phyloP scores from a whole-genome alignment of 352 stramenopile genomes.

The Chrysophaeum taylorii region DNA sequence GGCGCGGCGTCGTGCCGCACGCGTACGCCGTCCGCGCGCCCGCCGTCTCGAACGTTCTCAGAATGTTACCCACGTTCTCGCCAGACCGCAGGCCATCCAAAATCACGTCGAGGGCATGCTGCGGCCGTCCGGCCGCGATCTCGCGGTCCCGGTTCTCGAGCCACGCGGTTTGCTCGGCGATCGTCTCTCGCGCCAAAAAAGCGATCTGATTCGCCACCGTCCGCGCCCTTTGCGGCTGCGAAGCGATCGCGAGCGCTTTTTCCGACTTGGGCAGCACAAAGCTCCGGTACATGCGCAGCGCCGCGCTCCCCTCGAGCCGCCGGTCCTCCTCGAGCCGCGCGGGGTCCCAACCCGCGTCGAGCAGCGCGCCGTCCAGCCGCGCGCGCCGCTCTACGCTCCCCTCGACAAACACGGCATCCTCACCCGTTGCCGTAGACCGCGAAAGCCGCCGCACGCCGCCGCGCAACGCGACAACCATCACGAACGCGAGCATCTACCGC shows the following conservation, averaged over 20 bases:
- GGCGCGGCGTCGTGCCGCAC: conserved; percentile 17
- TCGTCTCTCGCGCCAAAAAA: neutral
- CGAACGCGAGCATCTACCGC: too few relatives aligned
- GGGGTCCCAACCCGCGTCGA: neutral
- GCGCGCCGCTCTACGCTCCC: too few relatives aligned
- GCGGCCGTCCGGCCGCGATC: neutral
- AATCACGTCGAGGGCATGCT: conserved; percentile 10
- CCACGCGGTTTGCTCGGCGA: conserved; percentile 15
- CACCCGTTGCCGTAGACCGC: too few relatives aligned
- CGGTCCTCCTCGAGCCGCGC: neutral
- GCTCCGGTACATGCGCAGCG: neutral
- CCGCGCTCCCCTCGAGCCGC: neutral
- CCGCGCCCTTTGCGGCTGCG: neutral
- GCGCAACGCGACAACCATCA: too few relatives aligned
- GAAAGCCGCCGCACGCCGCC: too few relatives aligned
- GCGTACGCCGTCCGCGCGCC: neutral
- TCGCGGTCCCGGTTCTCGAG: conserved; percentile 12
- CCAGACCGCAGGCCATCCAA: conserved; percentile 20
- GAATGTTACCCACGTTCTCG: conserved; percentile 18
- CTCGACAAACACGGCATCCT: too few relatives aligned
- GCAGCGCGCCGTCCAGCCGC: neutral
- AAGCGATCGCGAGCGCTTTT: neutral
- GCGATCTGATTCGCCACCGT: conserved; percentile 6
- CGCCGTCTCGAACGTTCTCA: conserved; percentile 18
- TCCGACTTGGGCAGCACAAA: neutral